Percentiles rank a stretch among this genome's conserved stretches.
Conservation (phyloP, 345 rosid genomes). For the Acer yangbiense region DNA sequence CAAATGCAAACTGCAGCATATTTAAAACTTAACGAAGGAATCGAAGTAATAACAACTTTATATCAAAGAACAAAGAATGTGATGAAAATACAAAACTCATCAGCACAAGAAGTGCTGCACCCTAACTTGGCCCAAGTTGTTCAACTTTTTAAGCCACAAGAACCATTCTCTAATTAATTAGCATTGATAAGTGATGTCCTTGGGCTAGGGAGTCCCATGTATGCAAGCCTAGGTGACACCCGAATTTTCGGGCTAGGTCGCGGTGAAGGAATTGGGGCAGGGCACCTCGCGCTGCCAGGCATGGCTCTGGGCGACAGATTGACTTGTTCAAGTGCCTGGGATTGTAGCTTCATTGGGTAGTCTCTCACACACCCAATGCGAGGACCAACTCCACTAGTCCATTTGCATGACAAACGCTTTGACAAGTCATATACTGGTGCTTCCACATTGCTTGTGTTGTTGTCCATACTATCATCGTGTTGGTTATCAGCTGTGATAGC, state of each 20-base stretch:
- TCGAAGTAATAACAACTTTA: no score
- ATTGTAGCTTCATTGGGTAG: conserved; percentile 62
- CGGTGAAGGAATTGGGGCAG: conserved; percentile 46
- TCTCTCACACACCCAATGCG: conserved; percentile 77
- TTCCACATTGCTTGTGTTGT: conserved; percentile 28
- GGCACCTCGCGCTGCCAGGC: conserved; percentile 29
- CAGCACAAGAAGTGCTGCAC: conserved; percentile 18
- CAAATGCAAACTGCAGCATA: no score
- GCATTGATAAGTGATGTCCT: conserved; percentile 21
- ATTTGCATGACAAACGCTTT: conserved; percentile 64
- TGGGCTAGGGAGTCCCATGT: conserved; percentile 55
- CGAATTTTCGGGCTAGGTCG: conserved; percentile 47
- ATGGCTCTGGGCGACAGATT: conserved; percentile 50
- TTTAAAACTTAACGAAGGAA: no score
- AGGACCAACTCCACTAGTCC: conserved; percentile 73
- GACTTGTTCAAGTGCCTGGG: conserved; percentile 64
- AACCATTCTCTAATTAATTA: not conserved
- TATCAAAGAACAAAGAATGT: no score
- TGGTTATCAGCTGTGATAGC: not conserved
- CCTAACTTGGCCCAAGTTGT: not conserved
- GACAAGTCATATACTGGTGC: conserved; percentile 41
- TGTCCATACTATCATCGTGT: not conserved
- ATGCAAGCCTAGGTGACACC: conserved; percentile 54
- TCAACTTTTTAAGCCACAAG: not conserved
- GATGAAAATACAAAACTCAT: no score